Percentiles rank a stretch among this genome's conserved stretches.
These are phyloP conservation scores for Cercospora zeae-maydis DNA, from an alignment of 2,329 filamentous ascomycete species.

Conservation along the genomic window DNA sequence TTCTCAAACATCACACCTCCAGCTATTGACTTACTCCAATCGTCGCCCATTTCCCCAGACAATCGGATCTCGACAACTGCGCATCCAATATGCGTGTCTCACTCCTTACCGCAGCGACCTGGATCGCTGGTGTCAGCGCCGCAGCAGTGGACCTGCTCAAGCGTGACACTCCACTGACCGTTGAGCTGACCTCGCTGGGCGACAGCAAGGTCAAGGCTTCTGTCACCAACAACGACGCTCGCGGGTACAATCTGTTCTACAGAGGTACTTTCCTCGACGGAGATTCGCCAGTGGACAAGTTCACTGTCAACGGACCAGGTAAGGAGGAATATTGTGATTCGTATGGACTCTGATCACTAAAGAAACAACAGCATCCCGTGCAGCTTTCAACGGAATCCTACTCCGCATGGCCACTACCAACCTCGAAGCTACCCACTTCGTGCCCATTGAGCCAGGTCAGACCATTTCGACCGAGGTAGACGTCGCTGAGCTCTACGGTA, in stretches of 20 bases:
- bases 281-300: slow-evolving; percentile 29
- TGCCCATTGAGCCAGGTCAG: slow-evolving; percentile 46
- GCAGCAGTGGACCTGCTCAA: slow-evolving; percentile 23
- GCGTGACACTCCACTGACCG: slow-evolving; percentile 24
- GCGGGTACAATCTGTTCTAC: slow-evolving; percentile 29
- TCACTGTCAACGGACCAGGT: slow-evolving; percentile 24
- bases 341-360: not conserved
- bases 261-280: slow-evolving; percentile 29
- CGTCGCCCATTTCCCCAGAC: not conserved
- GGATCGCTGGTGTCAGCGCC: not conserved
- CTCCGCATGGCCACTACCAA: slow-evolving; percentile 47
- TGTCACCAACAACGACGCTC: slow-evolving; percentile 28
- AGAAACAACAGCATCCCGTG: slow-evolving; percentile 15
- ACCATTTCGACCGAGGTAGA: slow-evolving; percentile 55
- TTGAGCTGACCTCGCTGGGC: slow-evolving; percentile 23
- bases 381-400: slow-evolving; percentile 52
- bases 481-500: slow-evolving; percentile 51
- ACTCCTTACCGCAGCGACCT: not conserved
- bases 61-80: not conserved
- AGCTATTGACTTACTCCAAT: not conserved
- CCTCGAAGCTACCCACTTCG: slow-evolving; percentile 51
- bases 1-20: not conserved
- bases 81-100: slow-evolving; percentile 2
- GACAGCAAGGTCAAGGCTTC: slow-evolving; percentile 28
- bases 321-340: not conserved